Percentiles rank a stretch among this genome's conserved stretches.
Evolutionary conservation across 768 basidiomycete species (phyloP).

Genomic region (Cubamyces lactineus): DNA sequence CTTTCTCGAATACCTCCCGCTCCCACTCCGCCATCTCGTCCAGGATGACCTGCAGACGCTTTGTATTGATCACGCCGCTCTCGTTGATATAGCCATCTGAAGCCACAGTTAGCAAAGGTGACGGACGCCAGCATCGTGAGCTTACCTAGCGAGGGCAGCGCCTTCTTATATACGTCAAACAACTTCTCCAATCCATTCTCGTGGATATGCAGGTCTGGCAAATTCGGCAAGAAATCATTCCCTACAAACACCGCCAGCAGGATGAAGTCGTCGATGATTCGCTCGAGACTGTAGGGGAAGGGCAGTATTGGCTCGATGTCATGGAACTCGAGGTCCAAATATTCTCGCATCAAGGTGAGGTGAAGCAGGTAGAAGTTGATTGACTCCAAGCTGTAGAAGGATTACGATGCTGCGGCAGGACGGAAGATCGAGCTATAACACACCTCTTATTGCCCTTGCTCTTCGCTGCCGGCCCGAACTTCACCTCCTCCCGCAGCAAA

Average conservation of each 20-base stretch:
- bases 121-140: background rate
- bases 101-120: background rate
- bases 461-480: constrained; percentile 83
- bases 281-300: constrained; percentile 89
- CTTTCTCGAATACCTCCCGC: constrained; percentile 87
- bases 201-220: constrained; percentile 97
- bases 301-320: constrained; percentile 65
- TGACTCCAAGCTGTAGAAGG: constrained; percentile 58
- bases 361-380: constrained; percentile 96
- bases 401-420: background rate
- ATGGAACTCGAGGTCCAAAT: constrained; percentile 93
- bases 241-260: constrained; percentile 96
- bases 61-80: constrained; percentile 77
- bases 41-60: constrained; percentile 82
- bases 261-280: constrained; percentile 97
- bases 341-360: constrained; percentile 93
- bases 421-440: constrained; percentile 7
- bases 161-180: constrained; percentile 95
- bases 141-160: constrained; percentile 75
- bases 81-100: constrained; percentile 94
- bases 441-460: constrained; percentile 70
- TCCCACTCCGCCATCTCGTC: constrained; percentile 91
- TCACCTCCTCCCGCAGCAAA: constrained; percentile 95
- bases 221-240: constrained; percentile 95
- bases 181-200: constrained; percentile 93